These are phyloP conservation scores for Tuber microsphaerosporum DNA, from an alignment of 495 filamentous ascomycete species.

Conservation along the genomic window DNA sequence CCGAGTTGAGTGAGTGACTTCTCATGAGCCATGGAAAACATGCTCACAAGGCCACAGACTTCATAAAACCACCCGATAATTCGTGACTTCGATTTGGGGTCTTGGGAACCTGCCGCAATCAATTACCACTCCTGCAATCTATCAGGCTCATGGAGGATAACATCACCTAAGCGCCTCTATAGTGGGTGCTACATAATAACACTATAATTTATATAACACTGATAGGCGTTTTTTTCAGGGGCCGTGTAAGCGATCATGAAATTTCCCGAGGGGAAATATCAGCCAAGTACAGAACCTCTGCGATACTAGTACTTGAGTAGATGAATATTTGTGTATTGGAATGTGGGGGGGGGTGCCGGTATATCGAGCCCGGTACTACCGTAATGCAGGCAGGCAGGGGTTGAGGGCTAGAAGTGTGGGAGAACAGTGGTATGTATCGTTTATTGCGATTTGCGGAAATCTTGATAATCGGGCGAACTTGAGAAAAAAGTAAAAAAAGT, in stretches of 20 bases:
- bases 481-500: background rate
- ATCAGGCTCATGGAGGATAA: background rate
- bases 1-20: background rate
- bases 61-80: background rate
- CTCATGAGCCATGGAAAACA: background rate
- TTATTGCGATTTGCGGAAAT: background rate
- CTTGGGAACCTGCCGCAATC: background rate
- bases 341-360: background rate
- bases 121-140: background rate
- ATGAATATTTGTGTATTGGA: background rate
- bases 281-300: background rate
- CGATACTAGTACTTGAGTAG: background rate
- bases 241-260: background rate
- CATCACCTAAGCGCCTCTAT: background rate
- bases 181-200: background rate
- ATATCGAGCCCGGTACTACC: background rate
- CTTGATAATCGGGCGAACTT: background rate
- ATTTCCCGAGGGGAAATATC: background rate
- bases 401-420: background rate
- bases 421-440: background rate
- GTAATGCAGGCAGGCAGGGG: background rate
- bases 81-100: background rate
- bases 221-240: background rate
- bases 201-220: background rate
- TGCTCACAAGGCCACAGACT: background rate